Conservation (phyloP, 2,329 filamentous ascomycete species). For the Podosphaera leucotricha region DNA sequence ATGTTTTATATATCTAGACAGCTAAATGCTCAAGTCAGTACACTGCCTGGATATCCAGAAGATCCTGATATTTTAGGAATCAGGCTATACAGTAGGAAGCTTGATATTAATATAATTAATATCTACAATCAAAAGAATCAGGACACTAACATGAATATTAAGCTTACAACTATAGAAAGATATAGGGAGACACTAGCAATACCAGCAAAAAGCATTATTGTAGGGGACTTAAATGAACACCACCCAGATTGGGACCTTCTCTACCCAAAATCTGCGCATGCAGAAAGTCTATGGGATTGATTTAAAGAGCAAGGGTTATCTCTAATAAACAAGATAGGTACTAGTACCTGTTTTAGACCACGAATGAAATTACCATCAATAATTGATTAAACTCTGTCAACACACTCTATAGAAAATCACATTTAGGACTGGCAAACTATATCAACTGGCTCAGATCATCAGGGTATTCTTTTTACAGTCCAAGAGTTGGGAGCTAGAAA, state of each 20-base stretch:
- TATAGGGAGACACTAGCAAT: background rate
- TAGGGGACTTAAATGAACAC: background rate
- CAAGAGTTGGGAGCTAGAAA: background rate
- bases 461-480: background rate
- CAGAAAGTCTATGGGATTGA: background rate
- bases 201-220: background rate
- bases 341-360: background rate
- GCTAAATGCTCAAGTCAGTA: background rate
- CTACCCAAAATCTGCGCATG: background rate
- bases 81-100: background rate
- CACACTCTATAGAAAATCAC: background rate
- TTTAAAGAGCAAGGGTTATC: background rate
- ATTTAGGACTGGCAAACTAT: background rate
- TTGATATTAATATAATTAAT: background rate
- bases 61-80: background rate
- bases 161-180: background rate
- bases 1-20: background rate
- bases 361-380: background rate
- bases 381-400: background rate
- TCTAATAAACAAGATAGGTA: background rate
- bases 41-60: background rate
- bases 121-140: background rate
- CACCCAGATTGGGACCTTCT: background rate
- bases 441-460: background rate
- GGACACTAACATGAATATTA: background rate